These are phyloP conservation scores for Exophiala bonariae DNA, from an alignment of 2,329 filamentous ascomycete genomes.

Conservation along the genomic window DNA sequence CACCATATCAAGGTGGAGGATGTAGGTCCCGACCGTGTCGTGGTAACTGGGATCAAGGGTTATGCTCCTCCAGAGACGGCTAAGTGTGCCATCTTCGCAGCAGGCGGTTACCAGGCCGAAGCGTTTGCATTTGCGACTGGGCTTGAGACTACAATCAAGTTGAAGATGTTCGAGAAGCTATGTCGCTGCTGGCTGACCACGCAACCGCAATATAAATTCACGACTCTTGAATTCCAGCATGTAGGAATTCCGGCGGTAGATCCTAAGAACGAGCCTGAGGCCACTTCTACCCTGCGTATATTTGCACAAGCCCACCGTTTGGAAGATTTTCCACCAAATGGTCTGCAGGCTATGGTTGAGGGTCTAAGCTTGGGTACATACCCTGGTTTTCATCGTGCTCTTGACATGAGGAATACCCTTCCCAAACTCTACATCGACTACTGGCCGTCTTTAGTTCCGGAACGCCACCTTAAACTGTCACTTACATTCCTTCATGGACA, in stretches of 20 bases:
- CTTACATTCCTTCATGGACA: slow-evolving; percentile 26
- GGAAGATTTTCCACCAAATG: slow-evolving; percentile 32
- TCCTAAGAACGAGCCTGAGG: slow-evolving; percentile 40
- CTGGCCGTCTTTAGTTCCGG: slow-evolving; percentile 27
- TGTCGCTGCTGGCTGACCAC: slow-evolving; percentile 38
- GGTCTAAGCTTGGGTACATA: slow-evolving; percentile 41
- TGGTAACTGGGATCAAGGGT: slow-evolving; percentile 41
- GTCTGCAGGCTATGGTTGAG: slow-evolving; percentile 35
- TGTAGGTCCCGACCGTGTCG: slow-evolving; percentile 35
- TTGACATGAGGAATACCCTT: slow-evolving; percentile 13
- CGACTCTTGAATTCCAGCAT: slow-evolving; percentile 31
- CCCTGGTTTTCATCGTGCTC: slow-evolving; percentile 22
- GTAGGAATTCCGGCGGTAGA: slow-evolving; percentile 33
- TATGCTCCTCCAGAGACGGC: slow-evolving; percentile 50
- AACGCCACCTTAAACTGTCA: slow-evolving; percentile 28
- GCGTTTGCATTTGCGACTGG: slow-evolving; percentile 45
- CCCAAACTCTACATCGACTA: slow-evolving; percentile 34
- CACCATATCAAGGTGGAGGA: slow-evolving; percentile 36
- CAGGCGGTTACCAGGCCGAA: slow-evolving; percentile 50
- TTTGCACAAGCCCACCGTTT: slow-evolving; percentile 42
- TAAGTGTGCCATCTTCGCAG: slow-evolving; percentile 51
- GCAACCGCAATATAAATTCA: slow-evolving; percentile 31
- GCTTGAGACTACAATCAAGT: slow-evolving; percentile 46
- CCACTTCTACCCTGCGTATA: slow-evolving; percentile 41
- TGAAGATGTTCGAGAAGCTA: slow-evolving; percentile 43